Conservation (phyloP, 169 alveolate species). For the Cryptosporidium parvum region DNA sequence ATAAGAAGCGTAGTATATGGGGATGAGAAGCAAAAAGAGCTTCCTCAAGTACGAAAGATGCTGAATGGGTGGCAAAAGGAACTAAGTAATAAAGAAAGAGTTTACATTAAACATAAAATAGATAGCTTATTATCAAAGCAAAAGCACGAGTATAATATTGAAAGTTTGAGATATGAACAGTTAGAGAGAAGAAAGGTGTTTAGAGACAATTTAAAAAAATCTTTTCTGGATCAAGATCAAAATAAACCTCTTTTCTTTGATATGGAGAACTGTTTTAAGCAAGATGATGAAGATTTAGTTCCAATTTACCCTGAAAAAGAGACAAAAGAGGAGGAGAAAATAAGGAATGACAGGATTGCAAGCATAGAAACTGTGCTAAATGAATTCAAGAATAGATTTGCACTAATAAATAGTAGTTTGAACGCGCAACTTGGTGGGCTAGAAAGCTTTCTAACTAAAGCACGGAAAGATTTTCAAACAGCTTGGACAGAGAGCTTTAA, state of each 20-base stretch:
- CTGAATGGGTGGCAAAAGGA: constrained; percentile 50
- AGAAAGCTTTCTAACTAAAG: constrained; percentile 2
- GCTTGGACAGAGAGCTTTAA: constrained; percentile 57
- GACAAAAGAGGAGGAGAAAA: constrained; percentile 42
- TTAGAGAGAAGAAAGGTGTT: constrained; percentile 32
- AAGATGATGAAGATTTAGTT: constrained; percentile 49
- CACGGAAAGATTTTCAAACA: constrained; percentile 22
- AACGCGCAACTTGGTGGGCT: constrained; percentile 19
- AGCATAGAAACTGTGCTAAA: constrained; percentile 16
- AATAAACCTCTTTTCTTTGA: constrained; percentile 25
- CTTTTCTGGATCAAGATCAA: not conserved
- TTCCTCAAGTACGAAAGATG: constrained; percentile 25
- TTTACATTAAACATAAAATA: constrained; percentile 34
- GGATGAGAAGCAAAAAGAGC: constrained; percentile 24
- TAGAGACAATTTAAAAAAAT: constrained; percentile 1
- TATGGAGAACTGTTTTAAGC: constrained; percentile 17
- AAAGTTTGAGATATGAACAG: constrained; percentile 41
- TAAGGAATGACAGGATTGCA: not conserved
- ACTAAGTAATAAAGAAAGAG: constrained; percentile 57
- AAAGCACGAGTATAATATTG: constrained; percentile 28
- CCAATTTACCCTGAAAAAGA: constrained; percentile 39
- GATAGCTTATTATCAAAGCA: constrained; percentile 23
- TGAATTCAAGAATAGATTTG: constrained; percentile 13
- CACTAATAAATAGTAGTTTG: not conserved
- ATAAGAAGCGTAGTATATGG: constrained; percentile 24